Evolutionary conservation across 2,329 filamentous ascomycete species (phyloP).

Genomic region (Monilinia laxa): DNA sequence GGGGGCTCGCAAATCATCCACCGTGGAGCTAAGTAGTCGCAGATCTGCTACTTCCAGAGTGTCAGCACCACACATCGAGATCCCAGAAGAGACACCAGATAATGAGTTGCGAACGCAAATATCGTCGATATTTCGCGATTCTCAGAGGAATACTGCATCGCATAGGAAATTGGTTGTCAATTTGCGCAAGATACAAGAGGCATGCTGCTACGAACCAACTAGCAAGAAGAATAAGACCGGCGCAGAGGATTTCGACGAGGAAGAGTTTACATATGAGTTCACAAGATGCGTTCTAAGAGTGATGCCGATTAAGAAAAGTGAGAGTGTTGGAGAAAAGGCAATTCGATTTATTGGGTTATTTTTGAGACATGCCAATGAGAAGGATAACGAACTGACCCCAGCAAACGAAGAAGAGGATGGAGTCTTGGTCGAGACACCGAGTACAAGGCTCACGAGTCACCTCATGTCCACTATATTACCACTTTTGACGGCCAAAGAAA

Average conservation of each 20-base stretch:
- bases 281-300: conserved; percentile 77
- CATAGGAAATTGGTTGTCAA: conserved; percentile 88
- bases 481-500: conserved; percentile 84
- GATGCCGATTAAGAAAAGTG: conserved; percentile 87
- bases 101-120: conserved; percentile 73
- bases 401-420: conserved; percentile 67
- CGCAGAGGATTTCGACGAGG: conserved; percentile 72
- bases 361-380: conserved; percentile 68
- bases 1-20: conserved; percentile 45
- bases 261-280: conserved; percentile 85
- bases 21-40: conserved; percentile 43
- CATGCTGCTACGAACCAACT: conserved; percentile 67
- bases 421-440: conserved; percentile 78
- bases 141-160: conserved; percentile 84
- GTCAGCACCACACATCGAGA: conserved; percentile 42
- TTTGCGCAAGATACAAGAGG: conserved; percentile 85
- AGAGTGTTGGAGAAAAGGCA: conserved; percentile 80
- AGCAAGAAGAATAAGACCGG: conserved; percentile 52
- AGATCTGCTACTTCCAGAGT: conserved; percentile 45
- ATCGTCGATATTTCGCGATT: conserved; percentile 71
- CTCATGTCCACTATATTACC: conserved; percentile 73
- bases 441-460: conserved; percentile 70
- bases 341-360: conserved; percentile 88
- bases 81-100: conserved; percentile 71
- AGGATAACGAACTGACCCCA: conserved; percentile 65